Evolutionary conservation across 768 basidiomycete genomes (phyloP), one percentile per base, ranked within the genome.

Genomic region (Strobilomyces confusus): DNA sequence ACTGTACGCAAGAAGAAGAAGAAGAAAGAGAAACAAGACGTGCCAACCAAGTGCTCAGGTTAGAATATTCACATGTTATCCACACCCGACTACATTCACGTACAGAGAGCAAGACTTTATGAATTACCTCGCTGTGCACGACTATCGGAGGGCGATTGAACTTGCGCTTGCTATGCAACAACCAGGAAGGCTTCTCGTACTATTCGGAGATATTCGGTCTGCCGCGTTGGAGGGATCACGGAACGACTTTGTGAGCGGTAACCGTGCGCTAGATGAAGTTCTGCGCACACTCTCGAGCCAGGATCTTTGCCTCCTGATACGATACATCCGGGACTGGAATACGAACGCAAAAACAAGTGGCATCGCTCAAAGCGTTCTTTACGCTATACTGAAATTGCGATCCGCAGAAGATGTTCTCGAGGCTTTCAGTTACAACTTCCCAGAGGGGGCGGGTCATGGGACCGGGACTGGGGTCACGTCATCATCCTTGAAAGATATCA

Each of bases 71-170:
- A 1, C 9, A 20, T 34, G n/a, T 26, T 19, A 36, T 52, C 40
- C 36, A 9, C 43, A 42, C 30, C 55, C 36, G 41, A 55, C 55
- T 54, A 46, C 45, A 57, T 57, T 38, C n/a, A 41, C 29, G n/a
- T 30, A n/a, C 67, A 98, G 95, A 66, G 93, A 98, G 67, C 97
- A 99, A 79, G 93, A 98, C 64, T 95, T 95, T 69, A 73, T 83
- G 61, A 98, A 98, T 68, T 98, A 90, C 63, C 73, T 98, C 51
- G 78, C 84, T 13, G 72, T 97, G 59, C 83, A 89, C 54, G 94
- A 98, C 69, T 98, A 97, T 71, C 84, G 82, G 51, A 84, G 83
- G 64, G 97, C 97, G 1, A 92, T 98, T 62, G 78, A 92, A 58
- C 82, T 98, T 41, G 95, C 95, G 8, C 78, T 99, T 52, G 82